Percentiles rank a stretch among this genome's conserved stretches.
Evolutionary conservation across 805 yeast genomes (phyloP).

Genomic region (Grigorovia humatica): DNA sequence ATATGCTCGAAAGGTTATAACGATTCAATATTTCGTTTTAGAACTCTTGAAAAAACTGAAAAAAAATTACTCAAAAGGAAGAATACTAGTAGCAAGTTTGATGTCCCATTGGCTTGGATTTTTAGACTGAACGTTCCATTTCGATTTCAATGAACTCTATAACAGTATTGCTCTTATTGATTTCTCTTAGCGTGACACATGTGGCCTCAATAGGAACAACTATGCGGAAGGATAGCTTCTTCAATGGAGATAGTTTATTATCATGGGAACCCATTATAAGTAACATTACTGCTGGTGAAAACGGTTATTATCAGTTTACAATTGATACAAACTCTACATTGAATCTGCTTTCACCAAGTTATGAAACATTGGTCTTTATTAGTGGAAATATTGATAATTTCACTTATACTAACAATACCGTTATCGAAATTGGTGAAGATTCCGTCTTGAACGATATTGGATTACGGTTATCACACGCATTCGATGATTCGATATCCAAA

Average conservation of each 20-base stretch:
- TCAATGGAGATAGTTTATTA: slow-evolving; percentile 22
- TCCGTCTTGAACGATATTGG: slow-evolving; percentile 6
- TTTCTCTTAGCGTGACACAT: not conserved
- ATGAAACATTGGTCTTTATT: slow-evolving; percentile 22
- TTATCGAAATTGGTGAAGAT: not conserved
- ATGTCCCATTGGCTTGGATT: too few relatives aligned
- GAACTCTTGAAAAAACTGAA: not conserved
- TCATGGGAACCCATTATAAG: slow-evolving; percentile 27
- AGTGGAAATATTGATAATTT: slow-evolving; percentile 24
- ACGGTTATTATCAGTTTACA: slow-evolving; percentile 17
- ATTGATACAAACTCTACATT: slow-evolving; percentile 9
- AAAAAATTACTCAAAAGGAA: too few relatives aligned
- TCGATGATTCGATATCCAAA: slow-evolving; percentile 15
- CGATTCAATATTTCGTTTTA: not conserved
- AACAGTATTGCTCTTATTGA: not conserved
- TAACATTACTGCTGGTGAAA: slow-evolving; percentile 19
- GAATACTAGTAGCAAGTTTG: too few relatives aligned
- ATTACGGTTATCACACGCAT: slow-evolving; percentile 19
- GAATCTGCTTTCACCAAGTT: slow-evolving; percentile 8
- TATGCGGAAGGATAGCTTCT: slow-evolving; percentile 2
- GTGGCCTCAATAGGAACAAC: not conserved
- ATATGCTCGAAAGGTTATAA: not conserved
- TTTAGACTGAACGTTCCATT: too few relatives aligned
- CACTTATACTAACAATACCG: not conserved
- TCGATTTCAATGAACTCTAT: not conserved